These are phyloP conservation scores for Diaporthe batatas DNA, from an alignment of 2,329 filamentous ascomycete species.

Conservation along the genomic window DNA sequence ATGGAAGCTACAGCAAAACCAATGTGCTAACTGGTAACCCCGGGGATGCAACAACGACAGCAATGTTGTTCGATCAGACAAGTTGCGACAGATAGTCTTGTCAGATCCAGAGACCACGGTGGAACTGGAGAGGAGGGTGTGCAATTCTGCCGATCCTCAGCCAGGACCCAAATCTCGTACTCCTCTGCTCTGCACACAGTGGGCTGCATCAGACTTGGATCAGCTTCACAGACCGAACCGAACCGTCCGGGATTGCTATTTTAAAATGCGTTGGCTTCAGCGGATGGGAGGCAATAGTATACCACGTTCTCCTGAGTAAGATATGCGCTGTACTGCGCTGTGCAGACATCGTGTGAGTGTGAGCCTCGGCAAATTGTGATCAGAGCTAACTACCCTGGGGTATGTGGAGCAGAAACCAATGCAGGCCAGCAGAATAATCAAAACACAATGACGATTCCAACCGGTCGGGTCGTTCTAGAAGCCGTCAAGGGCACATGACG, in stretches of 20 bases:
- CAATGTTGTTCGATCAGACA: not conserved
- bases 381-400: too few species aligned
- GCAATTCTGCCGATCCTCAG: not conserved
- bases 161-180: not conserved
- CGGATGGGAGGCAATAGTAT: not conserved
- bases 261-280: not conserved
- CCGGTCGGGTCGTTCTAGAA: constrained; percentile 17
- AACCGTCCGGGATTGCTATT: not conserved
- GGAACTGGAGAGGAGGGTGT: not conserved
- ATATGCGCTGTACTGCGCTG: not conserved
- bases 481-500: constrained; percentile 14
- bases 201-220: not conserved
- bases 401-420: not conserved
- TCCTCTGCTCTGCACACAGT: not conserved
- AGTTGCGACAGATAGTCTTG: not conserved
- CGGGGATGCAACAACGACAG: not conserved
- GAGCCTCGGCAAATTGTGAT: constrained; percentile 1
- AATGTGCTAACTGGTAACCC: too few species aligned
- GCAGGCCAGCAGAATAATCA: constrained; percentile 2
- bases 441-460: constrained; percentile 12
- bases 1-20: not conserved
- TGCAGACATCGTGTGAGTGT: not conserved
- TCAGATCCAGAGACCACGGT: not conserved
- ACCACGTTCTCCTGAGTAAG: too few species aligned
- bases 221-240: not conserved